Evolutionary conservation across 2,329 filamentous ascomycete species (phyloP).

Genomic region (Xylaria hypoxylon): DNA sequence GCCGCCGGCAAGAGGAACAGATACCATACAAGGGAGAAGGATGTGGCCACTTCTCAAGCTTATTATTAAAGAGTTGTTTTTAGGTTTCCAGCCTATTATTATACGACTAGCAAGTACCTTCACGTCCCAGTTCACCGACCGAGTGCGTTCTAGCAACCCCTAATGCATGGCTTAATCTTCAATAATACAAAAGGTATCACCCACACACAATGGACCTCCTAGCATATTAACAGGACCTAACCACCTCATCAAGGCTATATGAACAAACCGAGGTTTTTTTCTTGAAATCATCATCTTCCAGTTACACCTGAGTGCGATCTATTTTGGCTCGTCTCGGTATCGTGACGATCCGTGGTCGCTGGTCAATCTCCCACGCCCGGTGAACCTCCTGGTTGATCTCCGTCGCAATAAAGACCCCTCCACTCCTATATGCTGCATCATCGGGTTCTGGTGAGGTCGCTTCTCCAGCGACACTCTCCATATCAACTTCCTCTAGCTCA

Average conservation of each 20-base stretch:
- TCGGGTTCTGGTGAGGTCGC: constrained; percentile 15
- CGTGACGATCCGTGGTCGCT: constrained; percentile 31
- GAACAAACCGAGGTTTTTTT: not conserved
- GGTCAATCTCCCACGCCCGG: not conserved
- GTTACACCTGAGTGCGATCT: not conserved
- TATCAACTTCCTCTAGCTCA: constrained; percentile 23
- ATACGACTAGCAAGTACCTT: not conserved
- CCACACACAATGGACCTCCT: constrained; percentile 5
- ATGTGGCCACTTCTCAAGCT: not conserved
- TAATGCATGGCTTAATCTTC: not conserved
- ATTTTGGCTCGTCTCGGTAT: constrained; percentile 30
- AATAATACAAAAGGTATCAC: constrained; percentile 27
- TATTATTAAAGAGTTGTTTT: constrained; percentile 6
- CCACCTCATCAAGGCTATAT: constrained; percentile 12
- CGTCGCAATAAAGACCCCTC: constrained; percentile 29
- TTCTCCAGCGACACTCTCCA: not conserved
- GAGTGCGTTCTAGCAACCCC: not conserved
- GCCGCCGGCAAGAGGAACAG: constrained; percentile 7
- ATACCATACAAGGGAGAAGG: constrained; percentile 4
- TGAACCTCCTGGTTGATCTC: constrained; percentile 26
- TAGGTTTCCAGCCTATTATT: not conserved
- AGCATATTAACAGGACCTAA: constrained; percentile 13
- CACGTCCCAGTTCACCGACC: not conserved
- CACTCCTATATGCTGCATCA: not conserved
- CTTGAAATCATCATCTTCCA: not conserved